phyloP scores from a whole-genome alignment of 768 basidiomycete genomes.

The Amanita exitialis region DNA sequence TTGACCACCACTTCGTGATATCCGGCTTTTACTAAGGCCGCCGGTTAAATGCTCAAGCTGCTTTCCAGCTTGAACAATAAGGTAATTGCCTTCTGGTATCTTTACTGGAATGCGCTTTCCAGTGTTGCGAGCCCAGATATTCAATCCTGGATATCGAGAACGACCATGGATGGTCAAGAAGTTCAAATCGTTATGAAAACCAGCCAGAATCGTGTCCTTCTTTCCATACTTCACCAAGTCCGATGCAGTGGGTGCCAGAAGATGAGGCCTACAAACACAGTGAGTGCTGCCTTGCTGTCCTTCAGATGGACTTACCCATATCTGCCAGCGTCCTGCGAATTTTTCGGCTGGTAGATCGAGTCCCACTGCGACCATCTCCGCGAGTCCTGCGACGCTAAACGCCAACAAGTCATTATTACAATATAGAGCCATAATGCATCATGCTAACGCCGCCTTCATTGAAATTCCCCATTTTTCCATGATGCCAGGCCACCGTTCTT shows the following conservation, averaged over 20 bases:
- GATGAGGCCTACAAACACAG: constrained; percentile 43
- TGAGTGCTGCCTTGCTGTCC: background rate
- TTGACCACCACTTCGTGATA: constrained; percentile 95
- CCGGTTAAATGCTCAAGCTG: constrained; percentile 85
- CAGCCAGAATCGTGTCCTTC: constrained; percentile 81
- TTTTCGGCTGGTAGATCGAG: constrained; percentile 61
- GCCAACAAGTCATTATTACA: constrained; percentile 3
- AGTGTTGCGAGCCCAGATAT: constrained; percentile 93
- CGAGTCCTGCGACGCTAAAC: constrained; percentile 71
- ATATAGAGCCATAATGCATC: background rate
- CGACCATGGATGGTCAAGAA: constrained; percentile 89
- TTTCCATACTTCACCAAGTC: constrained; percentile 72
- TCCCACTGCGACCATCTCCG: constrained; percentile 81
- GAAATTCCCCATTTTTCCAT: constrained; percentile 84
- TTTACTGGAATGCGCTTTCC: constrained; percentile 84
- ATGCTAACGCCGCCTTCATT: constrained; percentile 78
- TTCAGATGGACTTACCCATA: constrained; percentile 53
- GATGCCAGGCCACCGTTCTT: constrained; percentile 51
- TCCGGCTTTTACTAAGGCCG: constrained; percentile 83
- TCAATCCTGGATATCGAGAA: constrained; percentile 76
- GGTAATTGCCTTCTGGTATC: constrained; percentile 71
- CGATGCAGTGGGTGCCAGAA: constrained; percentile 91
- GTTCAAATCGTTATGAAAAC: constrained; percentile 92
- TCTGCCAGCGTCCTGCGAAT: constrained; percentile 69
- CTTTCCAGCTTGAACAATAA: constrained; percentile 93